phyloP scores from a whole-genome alignment of 176 grass and related monocot species.

The Themeda triandra region DNA sequence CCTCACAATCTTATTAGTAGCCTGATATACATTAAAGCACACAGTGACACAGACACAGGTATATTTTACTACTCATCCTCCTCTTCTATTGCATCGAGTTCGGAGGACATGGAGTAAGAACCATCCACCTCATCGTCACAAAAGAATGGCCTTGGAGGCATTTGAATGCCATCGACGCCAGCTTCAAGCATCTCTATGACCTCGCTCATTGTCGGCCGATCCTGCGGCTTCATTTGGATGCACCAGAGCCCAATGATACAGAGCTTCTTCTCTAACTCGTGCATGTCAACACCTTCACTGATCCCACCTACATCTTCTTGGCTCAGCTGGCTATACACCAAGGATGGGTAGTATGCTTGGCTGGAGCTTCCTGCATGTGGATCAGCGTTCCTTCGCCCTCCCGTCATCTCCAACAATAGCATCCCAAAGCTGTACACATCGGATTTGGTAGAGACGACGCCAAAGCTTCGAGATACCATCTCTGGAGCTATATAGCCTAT shows the following conservation, averaged over 20 bases:
- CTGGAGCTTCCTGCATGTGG: neutral
- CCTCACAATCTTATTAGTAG: neutral
- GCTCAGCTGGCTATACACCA: neutral
- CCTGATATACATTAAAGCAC: neutral
- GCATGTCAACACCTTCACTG: neutral
- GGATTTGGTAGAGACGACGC: neutral
- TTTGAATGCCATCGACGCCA: neutral
- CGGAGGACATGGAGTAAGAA: neutral
- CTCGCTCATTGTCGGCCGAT: neutral
- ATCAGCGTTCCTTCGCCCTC: neutral
- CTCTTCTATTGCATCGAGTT: neutral
- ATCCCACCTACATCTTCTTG: neutral
- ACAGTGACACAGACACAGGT: neutral
- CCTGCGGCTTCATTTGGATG: neutral
- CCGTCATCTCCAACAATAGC: neutral
- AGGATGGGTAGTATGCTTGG: neutral
- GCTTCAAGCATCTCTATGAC: conserved; percentile 35
- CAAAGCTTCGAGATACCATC: neutral
- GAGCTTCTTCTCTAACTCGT: neutral
- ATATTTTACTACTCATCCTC: neutral
- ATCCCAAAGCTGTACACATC: neutral
- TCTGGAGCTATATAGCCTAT: neutral
- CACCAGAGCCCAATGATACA: neutral
- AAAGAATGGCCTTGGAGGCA: conserved; percentile 41
- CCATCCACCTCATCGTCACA: neutral